Evolutionary conservation across 2,329 filamentous ascomycete species (phyloP).

Genomic region (Clarireedia homoeocarpa): DNA sequence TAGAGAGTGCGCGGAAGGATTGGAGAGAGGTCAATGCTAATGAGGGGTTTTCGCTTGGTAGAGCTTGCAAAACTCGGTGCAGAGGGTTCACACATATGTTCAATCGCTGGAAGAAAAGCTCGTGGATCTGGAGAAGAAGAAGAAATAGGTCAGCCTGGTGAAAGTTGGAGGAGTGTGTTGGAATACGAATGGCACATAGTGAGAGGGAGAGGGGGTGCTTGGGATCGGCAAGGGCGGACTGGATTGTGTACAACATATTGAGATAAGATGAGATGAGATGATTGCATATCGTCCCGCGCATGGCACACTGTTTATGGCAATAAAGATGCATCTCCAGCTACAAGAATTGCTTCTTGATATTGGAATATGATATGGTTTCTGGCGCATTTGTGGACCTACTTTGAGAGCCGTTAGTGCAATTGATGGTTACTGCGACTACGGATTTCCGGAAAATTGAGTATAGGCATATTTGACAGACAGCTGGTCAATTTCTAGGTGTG

Average conservation of each 20-base stretch:
- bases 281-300: background rate
- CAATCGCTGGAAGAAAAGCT: constrained; percentile 75
- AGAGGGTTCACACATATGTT: constrained; percentile 78
- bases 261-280: background rate
- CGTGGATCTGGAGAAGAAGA: constrained; percentile 60
- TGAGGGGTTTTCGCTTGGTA: constrained; percentile 31
- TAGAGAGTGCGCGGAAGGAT: background rate
- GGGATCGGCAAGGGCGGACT: background rate
- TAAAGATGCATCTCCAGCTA: background rate
- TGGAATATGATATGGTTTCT: too few species aligned
- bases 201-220: background rate
- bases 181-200: background rate
- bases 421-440: too few species aligned
- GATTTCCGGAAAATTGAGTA: too few species aligned
- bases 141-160: constrained; percentile 34
- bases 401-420: too few species aligned
- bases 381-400: too few species aligned
- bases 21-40: background rate
- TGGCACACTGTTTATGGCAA: background rate
- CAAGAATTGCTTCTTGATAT: background rate
- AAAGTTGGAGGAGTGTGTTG: background rate
- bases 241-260: constrained; percentile 3
- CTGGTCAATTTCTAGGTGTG: too few species aligned
- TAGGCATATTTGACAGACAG: too few species aligned
- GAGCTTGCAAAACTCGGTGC: constrained; percentile 82